These are phyloP conservation scores for Populus tremula DNA, from an alignment of 345 rosid genomes.

Conservation along the genomic window DNA sequence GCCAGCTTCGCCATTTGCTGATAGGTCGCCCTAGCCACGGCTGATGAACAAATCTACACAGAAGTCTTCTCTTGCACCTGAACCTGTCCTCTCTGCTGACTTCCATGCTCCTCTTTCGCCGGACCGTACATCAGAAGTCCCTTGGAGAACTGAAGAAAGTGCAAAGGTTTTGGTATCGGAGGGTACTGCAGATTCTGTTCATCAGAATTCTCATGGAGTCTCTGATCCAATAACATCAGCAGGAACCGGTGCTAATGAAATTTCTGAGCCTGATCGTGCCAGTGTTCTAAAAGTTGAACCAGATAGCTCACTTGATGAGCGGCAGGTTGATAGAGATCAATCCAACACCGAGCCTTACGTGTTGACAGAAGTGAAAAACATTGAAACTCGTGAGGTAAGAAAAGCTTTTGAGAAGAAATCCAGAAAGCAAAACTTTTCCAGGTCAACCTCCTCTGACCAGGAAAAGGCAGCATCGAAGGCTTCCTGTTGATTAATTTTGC, in stretches of 20 bases:
- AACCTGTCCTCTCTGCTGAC: slow-evolving; percentile 30
- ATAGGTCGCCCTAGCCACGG: slow-evolving; percentile 36
- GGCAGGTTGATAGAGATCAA: slow-evolving; percentile 36
- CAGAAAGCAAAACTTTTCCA: slow-evolving; percentile 67
- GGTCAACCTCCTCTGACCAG: slow-evolving; percentile 49
- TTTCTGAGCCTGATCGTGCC: slow-evolving; percentile 18
- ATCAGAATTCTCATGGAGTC: slow-evolving; percentile 16
- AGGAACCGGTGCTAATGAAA: slow-evolving; percentile 32
- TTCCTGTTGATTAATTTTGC: not conserved
- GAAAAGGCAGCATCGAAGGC: slow-evolving; percentile 47
- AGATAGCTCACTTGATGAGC: slow-evolving; percentile 21
- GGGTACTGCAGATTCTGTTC: slow-evolving; percentile 14
- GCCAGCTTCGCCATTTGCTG: slow-evolving; percentile 29
- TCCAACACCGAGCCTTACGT: slow-evolving; percentile 31
- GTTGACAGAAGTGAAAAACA: slow-evolving; percentile 39
- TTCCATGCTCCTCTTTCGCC: slow-evolving; percentile 17
- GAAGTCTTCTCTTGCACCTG: slow-evolving; percentile 29
- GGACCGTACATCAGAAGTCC: slow-evolving; percentile 30
- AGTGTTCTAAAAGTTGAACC: slow-evolving; percentile 28
- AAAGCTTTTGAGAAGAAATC: slow-evolving; percentile 80
- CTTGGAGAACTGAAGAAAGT: slow-evolving; percentile 32
- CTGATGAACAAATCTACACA: slow-evolving; percentile 27
- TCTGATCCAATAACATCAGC: slow-evolving; percentile 25
- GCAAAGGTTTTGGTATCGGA: slow-evolving; percentile 11
- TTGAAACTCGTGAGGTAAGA: slow-evolving; percentile 53